A percentile compares a stretch with the other conserved stretches of the same genome.
These are phyloP conservation scores for Fagopyrum homotropicum DNA, from an alignment of 148 eudicot species.

Conservation along the genomic window DNA sequence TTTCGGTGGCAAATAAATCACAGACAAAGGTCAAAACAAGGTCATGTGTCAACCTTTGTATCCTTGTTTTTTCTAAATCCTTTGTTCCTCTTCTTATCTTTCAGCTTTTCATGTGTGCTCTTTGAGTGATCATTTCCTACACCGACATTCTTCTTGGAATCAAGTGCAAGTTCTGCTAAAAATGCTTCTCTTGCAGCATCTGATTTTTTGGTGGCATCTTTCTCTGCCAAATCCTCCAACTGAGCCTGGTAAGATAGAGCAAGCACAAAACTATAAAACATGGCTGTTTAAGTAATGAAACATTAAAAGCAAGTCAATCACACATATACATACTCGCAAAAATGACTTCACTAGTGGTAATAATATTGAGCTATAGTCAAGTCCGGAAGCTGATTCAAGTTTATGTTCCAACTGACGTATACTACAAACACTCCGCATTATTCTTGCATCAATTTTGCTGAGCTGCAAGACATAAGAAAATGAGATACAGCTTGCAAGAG, in stretches of 20 bases:
- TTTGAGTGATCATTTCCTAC: conserved; percentile 48
- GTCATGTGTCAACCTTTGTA: conserved; percentile 37
- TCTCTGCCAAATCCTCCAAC: conserved; percentile 85
- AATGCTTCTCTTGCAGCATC: conserved; percentile 98
- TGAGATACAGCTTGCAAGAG: conserved; percentile 23
- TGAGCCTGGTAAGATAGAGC: conserved; percentile 43
- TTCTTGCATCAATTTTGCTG: conserved; percentile 74
- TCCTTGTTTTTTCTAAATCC: conserved; percentile 67
- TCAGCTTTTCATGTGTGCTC: conserved; percentile 56
- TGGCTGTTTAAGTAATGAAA: conserved; percentile 2
- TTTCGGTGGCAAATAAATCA: background rate
- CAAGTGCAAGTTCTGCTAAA: conserved; percentile 92
- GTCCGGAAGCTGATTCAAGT: conserved; percentile 52
- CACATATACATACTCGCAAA: conserved; percentile 56
- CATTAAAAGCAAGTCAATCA: conserved; percentile 2
- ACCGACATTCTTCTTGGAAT: conserved; percentile 52
- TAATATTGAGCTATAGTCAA: conserved; percentile 60
- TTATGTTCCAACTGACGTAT: conserved; percentile 75
- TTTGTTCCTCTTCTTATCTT: conserved; percentile 73
- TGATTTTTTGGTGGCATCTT: conserved; percentile 93
- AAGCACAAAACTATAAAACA: background rate
- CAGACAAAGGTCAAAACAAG: background rate
- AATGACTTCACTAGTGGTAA: conserved; percentile 72
- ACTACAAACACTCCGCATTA: conserved; percentile 48
- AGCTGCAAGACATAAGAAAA: conserved; percentile 53